These are phyloP conservation scores for Pulveroboletus sp. DNA, from an alignment of 768 basidiomycete species.

Conservation along the genomic window DNA sequence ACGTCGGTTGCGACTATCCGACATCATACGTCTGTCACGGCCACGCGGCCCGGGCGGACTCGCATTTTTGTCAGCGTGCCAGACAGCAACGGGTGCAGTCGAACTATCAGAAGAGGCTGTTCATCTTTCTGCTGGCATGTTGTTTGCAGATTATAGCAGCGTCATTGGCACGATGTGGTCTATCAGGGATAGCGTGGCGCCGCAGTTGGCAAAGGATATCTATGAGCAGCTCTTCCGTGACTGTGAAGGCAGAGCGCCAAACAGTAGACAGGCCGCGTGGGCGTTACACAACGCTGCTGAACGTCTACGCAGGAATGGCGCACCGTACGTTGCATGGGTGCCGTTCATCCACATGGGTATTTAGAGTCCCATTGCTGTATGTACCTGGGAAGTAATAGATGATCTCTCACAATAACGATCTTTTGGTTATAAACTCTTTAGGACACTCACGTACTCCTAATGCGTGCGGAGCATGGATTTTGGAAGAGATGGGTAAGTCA, in stretches of 20 bases:
- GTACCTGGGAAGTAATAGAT: too few species aligned
- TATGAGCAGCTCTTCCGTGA: constrained; percentile 18
- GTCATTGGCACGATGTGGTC: constrained; percentile 46
- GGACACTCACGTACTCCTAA: too few species aligned
- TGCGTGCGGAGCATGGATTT: too few species aligned
- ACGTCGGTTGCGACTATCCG: constrained; percentile 1
- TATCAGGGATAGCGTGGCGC: constrained; percentile 35
- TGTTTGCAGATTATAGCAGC: constrained; percentile 27
- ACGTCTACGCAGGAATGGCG: neutral
- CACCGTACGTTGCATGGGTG: neutral
- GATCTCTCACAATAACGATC: too few species aligned
- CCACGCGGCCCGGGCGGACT: constrained; percentile 23
- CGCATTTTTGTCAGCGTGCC: constrained; percentile 47
- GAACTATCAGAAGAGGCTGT: constrained; percentile 34
- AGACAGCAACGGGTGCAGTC: constrained; percentile 31
- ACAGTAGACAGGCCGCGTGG: neutral
- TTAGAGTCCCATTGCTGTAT: neutral
- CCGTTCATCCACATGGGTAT: neutral
- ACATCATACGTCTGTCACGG: constrained; percentile 5
- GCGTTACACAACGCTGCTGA: neutral
- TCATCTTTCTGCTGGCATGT: constrained; percentile 42
- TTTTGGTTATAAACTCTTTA: too few species aligned
- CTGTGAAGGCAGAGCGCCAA: neutral
- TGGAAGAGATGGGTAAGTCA: too few species aligned
- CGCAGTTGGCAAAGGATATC: constrained; percentile 30